Base-by-base conservation (phyloP, 106 monocot genomes). In the Triglochin maritima region DNA sequence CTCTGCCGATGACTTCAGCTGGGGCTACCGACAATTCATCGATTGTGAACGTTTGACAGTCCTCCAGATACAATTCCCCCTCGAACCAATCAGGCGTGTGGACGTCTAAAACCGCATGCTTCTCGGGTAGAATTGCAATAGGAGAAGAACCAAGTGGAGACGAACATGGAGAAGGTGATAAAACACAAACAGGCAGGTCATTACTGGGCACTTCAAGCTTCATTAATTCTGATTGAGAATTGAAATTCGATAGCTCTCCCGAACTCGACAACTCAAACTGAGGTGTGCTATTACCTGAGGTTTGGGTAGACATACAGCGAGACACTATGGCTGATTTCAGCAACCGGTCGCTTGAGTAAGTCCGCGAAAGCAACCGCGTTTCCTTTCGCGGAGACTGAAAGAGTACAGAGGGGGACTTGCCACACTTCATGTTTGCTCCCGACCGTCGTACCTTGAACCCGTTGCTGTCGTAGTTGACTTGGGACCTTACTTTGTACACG, bases 1-100 rank as follows among this genome's bases (percentile, higher is more conserved):
- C 85, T 71, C 87, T 85, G 17, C 95, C 95, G 56, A 96, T 71
- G 52, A 90, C 80, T 72, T 96, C 90, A 13, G 95, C 95, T 11
- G 90, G 90, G 16, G 83, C 90, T 47, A 81, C 67, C 47, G 90
- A 83, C 55, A 96, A 71, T 51, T 96, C 85, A 61, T 90, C 87
- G 42, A 81, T 81, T 14, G 90, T 85, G 49, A 96, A 96, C 54
- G 80, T 47, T 62, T 78, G 50, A 59, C 87, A 81, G 49, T 42
- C 69, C 43, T 96, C 83, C 69, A 96, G 83, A 79, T 72, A 83
- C 50, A 96, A 63, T 9, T 90, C 87, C 71, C 95, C 95, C 16
- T 63, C 85, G 60, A 93, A 58, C 51, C 88, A 57, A 69, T 87
- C 94, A 0, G 89, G 88, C 16, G 90, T 81, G 50, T 84, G 74